A percentile compares a stretch with the other conserved stretches of the same genome.
Conservation (phyloP, 352 stramenopile species). For the Blastocystis sp. region DNA sequence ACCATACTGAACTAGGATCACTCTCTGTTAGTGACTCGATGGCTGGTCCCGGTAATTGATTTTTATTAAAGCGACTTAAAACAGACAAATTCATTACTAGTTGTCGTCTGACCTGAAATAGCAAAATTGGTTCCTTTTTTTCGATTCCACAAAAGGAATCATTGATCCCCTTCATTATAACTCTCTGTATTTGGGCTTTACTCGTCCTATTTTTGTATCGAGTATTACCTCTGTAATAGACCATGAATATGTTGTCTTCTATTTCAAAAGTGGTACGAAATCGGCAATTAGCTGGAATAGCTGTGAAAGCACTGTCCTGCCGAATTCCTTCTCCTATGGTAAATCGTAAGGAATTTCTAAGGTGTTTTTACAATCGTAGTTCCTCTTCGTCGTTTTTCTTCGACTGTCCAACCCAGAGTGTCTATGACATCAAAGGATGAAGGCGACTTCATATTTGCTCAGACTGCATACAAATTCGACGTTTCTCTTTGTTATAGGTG, state of each 20-base stretch:
- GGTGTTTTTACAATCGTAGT: background rate
- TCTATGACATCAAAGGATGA: background rate
- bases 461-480: constrained; percentile 59
- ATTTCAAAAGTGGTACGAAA: background rate
- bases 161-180: background rate
- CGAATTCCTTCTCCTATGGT: background rate
- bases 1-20: background rate
- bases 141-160: background rate
- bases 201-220: constrained; percentile 1
- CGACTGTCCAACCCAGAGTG: background rate
- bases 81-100: background rate
- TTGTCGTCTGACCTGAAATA: background rate
- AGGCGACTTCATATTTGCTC: constrained; percentile 30
- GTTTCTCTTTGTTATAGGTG: background rate
- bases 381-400: background rate
- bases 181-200: background rate
- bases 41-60: background rate
- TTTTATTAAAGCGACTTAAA: too few relatives aligned
- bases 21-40: background rate
- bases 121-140: background rate
- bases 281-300: background rate
- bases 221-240: background rate
- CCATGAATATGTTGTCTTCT: background rate
- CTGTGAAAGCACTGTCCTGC: background rate
- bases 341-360: too few relatives aligned